Evolutionary conservation across 2,329 filamentous ascomycete species (phyloP).

Genomic region (Cercospora sesami): DNA sequence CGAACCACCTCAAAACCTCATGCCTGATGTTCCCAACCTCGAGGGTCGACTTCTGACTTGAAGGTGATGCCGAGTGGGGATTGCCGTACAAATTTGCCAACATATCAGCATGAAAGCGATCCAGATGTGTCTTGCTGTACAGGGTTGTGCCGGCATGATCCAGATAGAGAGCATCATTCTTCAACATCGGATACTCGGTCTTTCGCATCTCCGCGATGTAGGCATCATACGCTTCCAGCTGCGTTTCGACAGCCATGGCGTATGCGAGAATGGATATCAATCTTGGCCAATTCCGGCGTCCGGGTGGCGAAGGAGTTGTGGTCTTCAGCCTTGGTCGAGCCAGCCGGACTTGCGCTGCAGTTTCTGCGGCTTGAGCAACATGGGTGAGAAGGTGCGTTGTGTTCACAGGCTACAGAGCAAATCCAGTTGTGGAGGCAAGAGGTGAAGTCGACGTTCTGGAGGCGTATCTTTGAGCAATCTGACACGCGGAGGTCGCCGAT

Average conservation of each 20-base stretch:
- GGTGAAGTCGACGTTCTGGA: neutral
- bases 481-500: slow-evolving; percentile 7
- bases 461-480: neutral
- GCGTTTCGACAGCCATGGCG: slow-evolving; percentile 17
- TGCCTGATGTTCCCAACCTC: slow-evolving; percentile 72
- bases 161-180: slow-evolving; percentile 59
- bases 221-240: slow-evolving; percentile 37
- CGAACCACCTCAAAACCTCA: slow-evolving; percentile 72
- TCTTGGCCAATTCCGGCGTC: neutral
- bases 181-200: slow-evolving; percentile 49
- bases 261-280: neutral
- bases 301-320: neutral
- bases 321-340: slow-evolving; percentile 13
- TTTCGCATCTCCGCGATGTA: slow-evolving; percentile 51
- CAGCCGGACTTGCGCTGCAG: slow-evolving; percentile 15
- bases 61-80: slow-evolving; percentile 82
- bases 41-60: slow-evolving; percentile 70
- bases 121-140: slow-evolving; percentile 68
- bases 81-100: slow-evolving; percentile 80
- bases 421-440: neutral
- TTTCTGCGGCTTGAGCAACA: slow-evolving; percentile 8
- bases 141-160: slow-evolving; percentile 92
- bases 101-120: slow-evolving; percentile 77
- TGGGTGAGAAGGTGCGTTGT: neutral
- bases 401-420: neutral